phyloP scores from a whole-genome alignment of 73 alveolate genomes.

The Uronychia binucleata region DNA sequence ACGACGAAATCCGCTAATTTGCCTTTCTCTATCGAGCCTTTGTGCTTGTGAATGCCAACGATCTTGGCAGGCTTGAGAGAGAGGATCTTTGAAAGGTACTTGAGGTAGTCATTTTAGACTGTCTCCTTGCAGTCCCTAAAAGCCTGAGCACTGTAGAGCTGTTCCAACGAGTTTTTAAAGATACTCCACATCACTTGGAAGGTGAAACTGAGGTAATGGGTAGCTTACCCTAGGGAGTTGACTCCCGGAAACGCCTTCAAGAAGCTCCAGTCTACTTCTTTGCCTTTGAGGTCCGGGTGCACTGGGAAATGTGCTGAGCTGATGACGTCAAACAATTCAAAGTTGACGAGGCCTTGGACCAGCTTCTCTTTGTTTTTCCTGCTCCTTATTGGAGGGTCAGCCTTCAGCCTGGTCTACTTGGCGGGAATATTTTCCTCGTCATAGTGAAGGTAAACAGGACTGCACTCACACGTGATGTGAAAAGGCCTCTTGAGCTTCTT shows the following conservation, averaged over 20 bases:
- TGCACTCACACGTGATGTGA: background rate
- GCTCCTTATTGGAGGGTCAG: background rate
- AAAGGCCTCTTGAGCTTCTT: background rate
- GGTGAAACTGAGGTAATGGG: background rate
- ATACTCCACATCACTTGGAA: background rate
- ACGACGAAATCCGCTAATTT: background rate
- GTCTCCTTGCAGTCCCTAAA: too few relatives aligned
- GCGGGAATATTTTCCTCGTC: background rate
- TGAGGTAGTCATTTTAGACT: too few relatives aligned
- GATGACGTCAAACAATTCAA: background rate
- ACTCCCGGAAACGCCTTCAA: background rate
- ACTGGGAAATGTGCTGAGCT: background rate
- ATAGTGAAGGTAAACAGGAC: background rate
- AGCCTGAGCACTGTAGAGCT: too few relatives aligned
- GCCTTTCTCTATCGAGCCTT: background rate
- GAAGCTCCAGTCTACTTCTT: background rate
- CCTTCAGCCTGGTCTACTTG: background rate
- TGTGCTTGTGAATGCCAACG: background rate
- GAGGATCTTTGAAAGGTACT: background rate
- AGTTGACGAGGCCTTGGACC: background rate
- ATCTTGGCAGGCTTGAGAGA: background rate
- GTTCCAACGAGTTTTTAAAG: background rate
- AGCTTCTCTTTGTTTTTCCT: background rate
- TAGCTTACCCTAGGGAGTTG: background rate
- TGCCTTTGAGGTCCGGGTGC: background rate